These are phyloP conservation scores for Notholithocarpus densiflorus DNA, from an alignment of 306 rosid genomes.

Conservation along the genomic window DNA sequence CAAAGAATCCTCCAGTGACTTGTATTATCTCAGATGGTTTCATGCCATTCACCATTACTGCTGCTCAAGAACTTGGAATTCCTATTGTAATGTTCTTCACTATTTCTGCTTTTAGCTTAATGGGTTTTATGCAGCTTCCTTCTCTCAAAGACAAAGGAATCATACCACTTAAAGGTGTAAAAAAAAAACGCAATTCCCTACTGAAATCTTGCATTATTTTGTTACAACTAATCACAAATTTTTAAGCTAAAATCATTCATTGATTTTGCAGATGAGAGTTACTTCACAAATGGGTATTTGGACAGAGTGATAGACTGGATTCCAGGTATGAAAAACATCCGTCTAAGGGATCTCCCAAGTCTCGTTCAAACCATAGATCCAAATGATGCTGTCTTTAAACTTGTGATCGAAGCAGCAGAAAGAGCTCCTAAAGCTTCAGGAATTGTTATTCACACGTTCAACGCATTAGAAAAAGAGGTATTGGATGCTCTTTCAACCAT, in stretches of 20 bases:
- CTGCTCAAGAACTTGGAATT: not conserved
- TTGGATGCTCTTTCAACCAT: slow-evolving; percentile 1
- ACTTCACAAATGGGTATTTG: slow-evolving; percentile 11
- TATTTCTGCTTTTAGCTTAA: not conserved
- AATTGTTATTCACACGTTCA: slow-evolving; percentile 2
- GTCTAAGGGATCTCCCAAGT: slow-evolving; percentile 12
- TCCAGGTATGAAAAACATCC: not conserved
- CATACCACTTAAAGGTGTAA: slow-evolving; percentile 7
- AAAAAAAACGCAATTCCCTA: no score
- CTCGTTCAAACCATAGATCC: not conserved
- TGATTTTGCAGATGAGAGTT: slow-evolving; percentile 12
- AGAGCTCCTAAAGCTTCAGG: not conserved
- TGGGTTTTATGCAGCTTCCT: not conserved
- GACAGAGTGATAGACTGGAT: slow-evolving; percentile 13
- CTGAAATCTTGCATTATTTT: not conserved
- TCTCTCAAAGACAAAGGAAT: not conserved
- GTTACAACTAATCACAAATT: not conserved
- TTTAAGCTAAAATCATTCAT: not conserved
- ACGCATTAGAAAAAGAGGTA: slow-evolving; percentile 12
- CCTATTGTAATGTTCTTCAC: slow-evolving; percentile 2
- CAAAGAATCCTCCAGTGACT: not conserved
- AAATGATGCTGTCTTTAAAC: not conserved
- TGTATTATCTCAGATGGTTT: not conserved
- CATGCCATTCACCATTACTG: not conserved
- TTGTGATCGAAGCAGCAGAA: not conserved